phyloP scores from a whole-genome alignment of 2,329 filamentous ascomycete genomes.

The Monilinia vaccinii-corymbosi region DNA sequence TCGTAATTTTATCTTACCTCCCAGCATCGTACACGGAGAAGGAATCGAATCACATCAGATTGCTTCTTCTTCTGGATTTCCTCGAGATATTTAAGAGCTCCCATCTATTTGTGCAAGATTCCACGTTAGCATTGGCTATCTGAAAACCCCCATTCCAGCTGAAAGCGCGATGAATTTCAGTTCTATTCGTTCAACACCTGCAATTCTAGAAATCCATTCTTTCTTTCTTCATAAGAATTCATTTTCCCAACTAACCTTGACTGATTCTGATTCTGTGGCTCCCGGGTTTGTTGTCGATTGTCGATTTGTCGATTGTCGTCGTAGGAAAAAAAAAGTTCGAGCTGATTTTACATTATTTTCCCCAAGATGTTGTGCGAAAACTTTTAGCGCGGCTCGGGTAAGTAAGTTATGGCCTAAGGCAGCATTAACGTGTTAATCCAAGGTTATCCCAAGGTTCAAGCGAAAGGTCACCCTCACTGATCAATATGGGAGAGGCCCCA shows the following conservation, averaged over 20 bases:
- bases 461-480: not conserved
- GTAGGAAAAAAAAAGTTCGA: not conserved
- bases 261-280: constrained; percentile 5
- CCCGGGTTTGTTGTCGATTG: constrained; percentile 9
- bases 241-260: constrained; percentile 8
- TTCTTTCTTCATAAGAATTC: not conserved
- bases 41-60: constrained; percentile 99
- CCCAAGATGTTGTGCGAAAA: not conserved
- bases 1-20: constrained; percentile 62
- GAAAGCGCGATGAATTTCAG: not conserved
- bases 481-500: no score
- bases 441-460: no score
- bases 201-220: not conserved
- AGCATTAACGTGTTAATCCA: not conserved
- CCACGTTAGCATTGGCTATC: not conserved
- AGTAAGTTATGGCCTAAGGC: not conserved
- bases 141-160: not conserved
- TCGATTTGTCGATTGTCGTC: constrained; percentile 11
- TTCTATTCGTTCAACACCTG: not conserved
- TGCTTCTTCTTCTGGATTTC: constrained; percentile 99
- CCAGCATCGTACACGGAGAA: constrained; percentile 99
- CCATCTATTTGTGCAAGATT: constrained; percentile 37
- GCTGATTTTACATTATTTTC: constrained; percentile 4
- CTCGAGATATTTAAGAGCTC: constrained; percentile 99
- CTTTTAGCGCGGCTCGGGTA: constrained; percentile 5